Percentiles rank a stretch among this genome's conserved stretches.
Conservation (phyloP, 495 filamentous ascomycete species). For the Sordaria brevicollis region DNA sequence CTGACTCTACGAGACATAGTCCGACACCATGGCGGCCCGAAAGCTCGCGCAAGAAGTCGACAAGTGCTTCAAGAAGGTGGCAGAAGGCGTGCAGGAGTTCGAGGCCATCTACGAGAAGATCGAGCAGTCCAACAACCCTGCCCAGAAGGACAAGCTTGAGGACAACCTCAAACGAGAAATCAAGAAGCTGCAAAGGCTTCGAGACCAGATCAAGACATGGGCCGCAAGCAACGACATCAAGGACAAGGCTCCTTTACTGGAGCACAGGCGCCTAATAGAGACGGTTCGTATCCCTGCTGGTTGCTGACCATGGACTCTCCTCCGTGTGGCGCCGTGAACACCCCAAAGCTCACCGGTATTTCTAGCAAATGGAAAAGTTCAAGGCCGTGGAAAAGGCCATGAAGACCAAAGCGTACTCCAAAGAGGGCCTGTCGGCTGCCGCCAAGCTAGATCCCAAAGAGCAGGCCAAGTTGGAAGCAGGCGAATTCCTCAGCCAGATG, state of each 20-base stretch:
- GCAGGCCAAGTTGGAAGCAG: conserved; percentile 77
- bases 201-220: conserved; percentile 99
- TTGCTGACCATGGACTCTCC: background rate
- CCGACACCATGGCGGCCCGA: conserved; percentile 69
- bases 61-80: conserved; percentile 95
- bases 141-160: conserved; percentile 96
- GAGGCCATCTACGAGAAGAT: conserved; percentile 95
- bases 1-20: background rate
- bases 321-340: background rate
- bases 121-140: conserved; percentile 73
- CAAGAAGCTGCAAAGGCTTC: conserved; percentile 96
- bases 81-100: conserved; percentile 84
- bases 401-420: conserved; percentile 99
- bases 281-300: conserved; percentile 47
- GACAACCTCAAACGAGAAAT: conserved; percentile 97
- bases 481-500: conserved; percentile 73
- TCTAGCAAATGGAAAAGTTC: conserved; percentile 98
- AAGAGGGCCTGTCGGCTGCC: conserved; percentile 85
- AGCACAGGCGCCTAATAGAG: conserved; percentile 91
- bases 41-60: conserved; percentile 97
- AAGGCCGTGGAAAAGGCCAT: conserved; percentile 99
- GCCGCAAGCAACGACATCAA: conserved; percentile 95
- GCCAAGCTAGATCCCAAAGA: conserved; percentile 92
- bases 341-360: conserved; percentile 11
- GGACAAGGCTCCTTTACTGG: conserved; percentile 89